Base-by-base conservation (phyloP, 768 basidiomycete genomes). In the Russula sp. region DNA sequence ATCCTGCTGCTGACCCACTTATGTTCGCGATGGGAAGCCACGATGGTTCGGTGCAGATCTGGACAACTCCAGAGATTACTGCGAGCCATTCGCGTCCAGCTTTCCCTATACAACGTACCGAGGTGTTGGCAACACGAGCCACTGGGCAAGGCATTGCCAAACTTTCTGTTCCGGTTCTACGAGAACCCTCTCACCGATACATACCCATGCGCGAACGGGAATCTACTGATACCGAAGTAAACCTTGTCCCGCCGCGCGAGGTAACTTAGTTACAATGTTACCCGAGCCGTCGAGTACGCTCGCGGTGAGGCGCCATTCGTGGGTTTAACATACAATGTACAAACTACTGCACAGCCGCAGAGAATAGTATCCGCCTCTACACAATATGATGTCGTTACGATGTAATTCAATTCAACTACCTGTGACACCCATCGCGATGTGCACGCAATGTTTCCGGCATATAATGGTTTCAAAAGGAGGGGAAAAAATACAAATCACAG, bases 1-100 rank as follows among this genome's bases (percentile, higher is more conserved):
- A 90, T 71, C 83, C 82, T 63, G 81, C 81, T 5, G 80, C 80
- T 2, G 83, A 84, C 52, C 83, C 83, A 0, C 86, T 84, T 75
- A 86, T 86, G 84, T 76, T 75, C 63, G 89, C 89, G 6, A 88
- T 88, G 1, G 90, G 90, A 34, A 84, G 84, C 64, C 87, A 90
- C 69, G 89, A 92, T 65, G 90, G 90, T 22, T 84, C 80, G 1
- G 82, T 92, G 46, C 80, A 86, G 38, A 83, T 91, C 56, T 92
- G 90, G 85, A 87, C 87, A 13, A 59, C 63, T 1, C 52, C 44
- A 20, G 36, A 14, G 22, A 59, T 10, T 18, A 44, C 34, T 2
- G 28, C 34, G 44, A 58, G 57, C 42, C 40, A 49, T 32, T 59
- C 40, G 24, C 67, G 49, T 53, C 51, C 57, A 10, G 18, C 48